Base-by-base conservation (phyloP, 176 grass and related monocot genomes). In the Rhipidocladum racemiflorum region DNA sequence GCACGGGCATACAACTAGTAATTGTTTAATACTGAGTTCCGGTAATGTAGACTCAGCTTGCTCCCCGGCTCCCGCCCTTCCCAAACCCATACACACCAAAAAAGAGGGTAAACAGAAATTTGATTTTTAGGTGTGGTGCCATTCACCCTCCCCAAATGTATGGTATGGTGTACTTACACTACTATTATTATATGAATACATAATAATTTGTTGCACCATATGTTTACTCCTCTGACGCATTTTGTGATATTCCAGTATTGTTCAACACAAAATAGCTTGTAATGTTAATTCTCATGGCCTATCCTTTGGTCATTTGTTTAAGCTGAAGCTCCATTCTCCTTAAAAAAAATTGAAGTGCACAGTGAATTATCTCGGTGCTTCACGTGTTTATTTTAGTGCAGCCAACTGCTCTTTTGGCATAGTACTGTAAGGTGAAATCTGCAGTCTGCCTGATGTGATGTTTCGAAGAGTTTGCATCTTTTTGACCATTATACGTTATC, bases 401-500 rank as follows among this genome's bases (percentile, higher is more conserved):
- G 36, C 13, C 24, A 61, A 49, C 44, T 7, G 51, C 7, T 72
- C 20, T 54, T 43, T 72, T 45, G 18, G 35, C 62, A 27, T 62
- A 42, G 18, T 77, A 17, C 4, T 43, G 70, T 49, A 50, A 79
- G 48, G 6, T 13, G 18, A 67, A 79, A 59, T 42, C 60, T 63
- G 17, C 44, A 53, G n/a, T 1, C 39, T 72, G 57, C 0, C 44
- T 45, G 45, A 24, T 55, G 51, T 77, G 56, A 66, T 84, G 17
- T 67, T 57, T 81, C 65, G 15, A 68, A 42, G 32, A 40, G 9
- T 61, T 38, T 34, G 17, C n/a, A 53, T 30, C 4, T 18, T 72
- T 80, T 73, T 80, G 0, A 86, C 17, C 25, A 74, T 30, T 25
- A 48, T 54, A 16, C 68, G 12, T 88, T 38, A 61, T 70, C 51